Base-by-base conservation (phyloP, 164 flowering plant genomes). In the Tetrastigma voinierianum region DNA sequence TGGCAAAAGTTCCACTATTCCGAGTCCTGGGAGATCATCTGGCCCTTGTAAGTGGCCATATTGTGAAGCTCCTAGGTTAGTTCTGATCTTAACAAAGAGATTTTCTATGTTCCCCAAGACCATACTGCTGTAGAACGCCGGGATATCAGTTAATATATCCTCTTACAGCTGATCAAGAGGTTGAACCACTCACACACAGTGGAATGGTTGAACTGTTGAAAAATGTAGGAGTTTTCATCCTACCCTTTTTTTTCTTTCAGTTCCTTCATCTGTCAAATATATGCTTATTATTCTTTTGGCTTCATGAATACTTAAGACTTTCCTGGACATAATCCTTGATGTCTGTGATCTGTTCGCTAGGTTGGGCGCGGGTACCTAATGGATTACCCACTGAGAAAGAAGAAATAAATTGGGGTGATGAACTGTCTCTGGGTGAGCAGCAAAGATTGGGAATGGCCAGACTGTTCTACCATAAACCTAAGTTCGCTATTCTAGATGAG, bases 371-470 rank as follows among this genome's bases (percentile, higher is more conserved):
- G 91, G 81, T 93, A 96, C 77, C 75, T 96, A 49, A 77, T 96
- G 73, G 96, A 93, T 24, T 93, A 96, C 67, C 93, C 97, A 32
- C 85, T 67, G 93, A 96, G 14, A 79, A 83, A 76, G 98, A 83
- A 76, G 98, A 90, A 81, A 82, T 93, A 59, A 96, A 96, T 65
- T 96, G 99, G 99, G 99, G 99, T 47, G 98, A 96, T 65, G 99
- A 96, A 66, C 87, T 96, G 46, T 96, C 99, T 46, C 82, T 96
- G 15, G 99, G 99, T 44, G 99, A 96, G 77, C 99, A 96, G 57
- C 99, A 96, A 68, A 86, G 99, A 66, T 70, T 96, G 72, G 99
- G 99, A 45, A 96, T 96, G 99, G 99, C 99, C 57, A 89, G 99
- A 74, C 83, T 96, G 13, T 96, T 96, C 74, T 96, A 93, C 77